Evolutionary conservation across 192 early-diverging fungal species (phyloP), one percentile per base, ranked within the genome.

Genomic region (Entomortierella beljakovae): DNA sequence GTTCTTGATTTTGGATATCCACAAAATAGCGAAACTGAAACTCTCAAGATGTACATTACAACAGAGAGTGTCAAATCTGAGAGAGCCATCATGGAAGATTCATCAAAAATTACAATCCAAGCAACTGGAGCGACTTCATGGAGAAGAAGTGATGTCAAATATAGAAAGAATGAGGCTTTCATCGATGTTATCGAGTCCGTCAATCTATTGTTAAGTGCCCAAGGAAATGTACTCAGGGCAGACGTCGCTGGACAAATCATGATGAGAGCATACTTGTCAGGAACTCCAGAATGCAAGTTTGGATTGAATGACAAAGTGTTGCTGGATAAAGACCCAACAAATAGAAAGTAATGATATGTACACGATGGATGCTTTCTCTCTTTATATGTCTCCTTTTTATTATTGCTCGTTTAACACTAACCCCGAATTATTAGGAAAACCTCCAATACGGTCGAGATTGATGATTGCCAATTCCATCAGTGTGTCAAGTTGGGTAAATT

Each of bases 141-240:
- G 96, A 85, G 98, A 56, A 80, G 95, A 54, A 91, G 93, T 32
- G 98, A 97, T 70, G 96, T 99, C 66, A 92, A 89, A 72, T 97
- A 99, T 83, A 88, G 96, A 65, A 98, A 98, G 83, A 99, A 99
- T 80, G 98, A 99, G 77, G 96, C 94, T 1, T 79, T 79, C 80
- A 87, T 99, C 23, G 98, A 99, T 86, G 97, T 99, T n/a, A 95
- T 99, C 53, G 98, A 99, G 81, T 93, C 92, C 38, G 96, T 99
- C 43, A 99, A 99, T 70, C 66, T 98, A 46, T 83, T 99, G 53
- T 86, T 99, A 80, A 94, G 91, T 57, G 83, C 76, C n/a, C 84
- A 80, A 48, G 85, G 94, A 58, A 98, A 94, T 67, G 90, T 94
- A 5, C 86, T 99, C 46, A 82, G 96, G 16, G 88, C 94, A 3